These are phyloP conservation scores for Trifolium dubium DNA, from an alignment of 306 rosid species.

Conservation along the genomic window DNA sequence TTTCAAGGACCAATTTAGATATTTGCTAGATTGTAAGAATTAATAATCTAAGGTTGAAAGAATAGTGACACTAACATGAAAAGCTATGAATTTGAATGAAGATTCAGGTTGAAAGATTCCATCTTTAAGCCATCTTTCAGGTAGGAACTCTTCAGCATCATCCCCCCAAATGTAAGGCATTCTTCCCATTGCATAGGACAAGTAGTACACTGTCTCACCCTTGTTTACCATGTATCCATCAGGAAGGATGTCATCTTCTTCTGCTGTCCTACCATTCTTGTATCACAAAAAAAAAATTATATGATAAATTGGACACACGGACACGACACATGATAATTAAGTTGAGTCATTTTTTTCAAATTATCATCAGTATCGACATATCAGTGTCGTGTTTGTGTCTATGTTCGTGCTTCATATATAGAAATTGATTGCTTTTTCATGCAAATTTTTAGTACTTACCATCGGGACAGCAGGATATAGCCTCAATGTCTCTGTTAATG, in stretches of 20 bases:
- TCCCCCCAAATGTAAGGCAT: slow-evolving; percentile 80
- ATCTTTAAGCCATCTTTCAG: slow-evolving; percentile 78
- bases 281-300: background rate
- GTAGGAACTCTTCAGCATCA: slow-evolving; percentile 65
- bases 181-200: slow-evolving; percentile 80
- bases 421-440: background rate
- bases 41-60: background rate
- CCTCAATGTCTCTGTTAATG: slow-evolving; percentile 84
- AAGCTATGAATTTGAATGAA: slow-evolving; percentile 76
- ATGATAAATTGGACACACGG: too few relatives aligned
- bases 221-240: slow-evolving; percentile 64
- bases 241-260: slow-evolving; percentile 65
- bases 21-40: too few relatives aligned
- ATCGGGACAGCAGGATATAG: slow-evolving; percentile 75
- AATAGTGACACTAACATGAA: slow-evolving; percentile 59
- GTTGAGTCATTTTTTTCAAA: too few relatives aligned
- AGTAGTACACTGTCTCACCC: slow-evolving; percentile 66
- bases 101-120: slow-evolving; percentile 69
- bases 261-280: slow-evolving; percentile 68
- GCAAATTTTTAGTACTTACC: slow-evolving; percentile 36
- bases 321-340: too few relatives aligned
- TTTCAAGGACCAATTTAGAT: too few relatives aligned
- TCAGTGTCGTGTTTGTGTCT: too few relatives aligned
- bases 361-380: too few relatives aligned
- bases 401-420: too few relatives aligned